These are phyloP conservation scores for Clarireedia hainanense DNA, from an alignment of 2,329 filamentous ascomycete genomes.

Conservation along the genomic window DNA sequence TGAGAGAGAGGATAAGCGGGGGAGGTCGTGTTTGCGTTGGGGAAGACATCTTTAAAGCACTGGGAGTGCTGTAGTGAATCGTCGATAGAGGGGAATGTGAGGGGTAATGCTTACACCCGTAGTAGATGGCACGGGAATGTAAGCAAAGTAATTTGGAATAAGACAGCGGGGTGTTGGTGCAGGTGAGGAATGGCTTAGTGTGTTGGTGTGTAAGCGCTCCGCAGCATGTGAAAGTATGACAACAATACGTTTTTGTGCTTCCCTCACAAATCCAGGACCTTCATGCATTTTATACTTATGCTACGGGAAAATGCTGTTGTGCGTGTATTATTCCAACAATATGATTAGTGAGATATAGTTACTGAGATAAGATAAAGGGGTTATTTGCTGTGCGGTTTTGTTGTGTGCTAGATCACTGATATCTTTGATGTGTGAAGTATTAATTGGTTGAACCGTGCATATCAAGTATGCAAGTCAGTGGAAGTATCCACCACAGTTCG, in stretches of 20 bases:
- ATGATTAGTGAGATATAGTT: background rate
- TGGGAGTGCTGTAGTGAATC: background rate
- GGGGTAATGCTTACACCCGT: conserved; percentile 4
- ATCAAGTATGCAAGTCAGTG: conserved; percentile 7
- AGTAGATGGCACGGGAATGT: conserved; percentile 1
- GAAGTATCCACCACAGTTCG: background rate
- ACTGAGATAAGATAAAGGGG: conserved; percentile 8
- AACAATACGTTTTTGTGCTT: background rate
- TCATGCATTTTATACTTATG: background rate
- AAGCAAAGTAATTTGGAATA: background rate
- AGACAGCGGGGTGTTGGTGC: background rate
- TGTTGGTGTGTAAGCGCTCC: conserved; percentile 6
- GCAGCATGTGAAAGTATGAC: background rate
- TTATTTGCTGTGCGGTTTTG: background rate
- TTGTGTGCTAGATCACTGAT: conserved; percentile 1
- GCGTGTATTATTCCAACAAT: background rate
- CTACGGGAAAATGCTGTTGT: background rate
- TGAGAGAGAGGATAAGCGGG: background rate
- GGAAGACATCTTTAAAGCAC: background rate
- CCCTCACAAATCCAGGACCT: background rate
- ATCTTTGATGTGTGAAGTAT: conserved; percentile 9
- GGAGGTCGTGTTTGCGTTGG: conserved; percentile 1
- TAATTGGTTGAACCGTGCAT: conserved; percentile 6
- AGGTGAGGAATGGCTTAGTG: background rate
- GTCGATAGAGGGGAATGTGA: background rate